phyloP scores from a whole-genome alignment of 2,329 filamentous ascomycete species.

The Lasiodiplodia sp. region DNA sequence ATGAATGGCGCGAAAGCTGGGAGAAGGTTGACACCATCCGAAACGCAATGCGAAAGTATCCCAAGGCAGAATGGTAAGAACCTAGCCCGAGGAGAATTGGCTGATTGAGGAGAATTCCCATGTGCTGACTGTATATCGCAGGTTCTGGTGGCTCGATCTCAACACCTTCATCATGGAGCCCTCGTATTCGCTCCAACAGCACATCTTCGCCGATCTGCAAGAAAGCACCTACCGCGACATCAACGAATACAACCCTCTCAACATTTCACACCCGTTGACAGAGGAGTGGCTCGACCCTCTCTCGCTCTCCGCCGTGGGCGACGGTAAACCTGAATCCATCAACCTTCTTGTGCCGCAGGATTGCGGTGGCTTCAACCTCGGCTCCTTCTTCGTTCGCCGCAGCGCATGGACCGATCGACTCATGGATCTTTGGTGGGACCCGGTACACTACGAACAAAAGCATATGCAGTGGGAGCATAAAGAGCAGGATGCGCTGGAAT shows the following conservation, averaged over 20 bases:
- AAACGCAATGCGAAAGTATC: slow-evolving; percentile 89
- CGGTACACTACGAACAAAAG: slow-evolving; percentile 95
- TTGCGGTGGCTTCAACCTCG: slow-evolving; percentile 94
- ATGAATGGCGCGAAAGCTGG: slow-evolving; percentile 99
- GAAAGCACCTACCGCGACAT: slow-evolving; percentile 89
- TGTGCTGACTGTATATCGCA: slow-evolving; percentile 48
- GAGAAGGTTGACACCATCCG: slow-evolving; percentile 97
- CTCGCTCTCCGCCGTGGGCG: slow-evolving; percentile 75
- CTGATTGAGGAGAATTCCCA: not conserved
- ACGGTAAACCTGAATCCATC: slow-evolving; percentile 78
- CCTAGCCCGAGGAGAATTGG: too few species aligned
- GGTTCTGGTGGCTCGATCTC: slow-evolving; percentile 99
- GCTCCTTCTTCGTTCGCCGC: slow-evolving; percentile 89
- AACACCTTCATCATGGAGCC: slow-evolving; percentile 99
- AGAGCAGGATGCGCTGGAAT: slow-evolving; percentile 93
- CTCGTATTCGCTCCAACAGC: slow-evolving; percentile 83
- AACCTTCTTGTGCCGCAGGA: slow-evolving; percentile 92
- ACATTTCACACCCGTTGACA: slow-evolving; percentile 84
- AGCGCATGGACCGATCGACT: slow-evolving; percentile 89
- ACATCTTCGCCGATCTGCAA: slow-evolving; percentile 84
- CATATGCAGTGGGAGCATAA: slow-evolving; percentile 99
- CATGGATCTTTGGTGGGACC: slow-evolving; percentile 98
- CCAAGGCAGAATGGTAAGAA: slow-evolving; percentile 90
- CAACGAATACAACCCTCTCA: slow-evolving; percentile 93
- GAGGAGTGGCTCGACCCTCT: slow-evolving; percentile 78